Conservation (phyloP, 148 eudicot genomes). For the Nyssa sinensis region DNA sequence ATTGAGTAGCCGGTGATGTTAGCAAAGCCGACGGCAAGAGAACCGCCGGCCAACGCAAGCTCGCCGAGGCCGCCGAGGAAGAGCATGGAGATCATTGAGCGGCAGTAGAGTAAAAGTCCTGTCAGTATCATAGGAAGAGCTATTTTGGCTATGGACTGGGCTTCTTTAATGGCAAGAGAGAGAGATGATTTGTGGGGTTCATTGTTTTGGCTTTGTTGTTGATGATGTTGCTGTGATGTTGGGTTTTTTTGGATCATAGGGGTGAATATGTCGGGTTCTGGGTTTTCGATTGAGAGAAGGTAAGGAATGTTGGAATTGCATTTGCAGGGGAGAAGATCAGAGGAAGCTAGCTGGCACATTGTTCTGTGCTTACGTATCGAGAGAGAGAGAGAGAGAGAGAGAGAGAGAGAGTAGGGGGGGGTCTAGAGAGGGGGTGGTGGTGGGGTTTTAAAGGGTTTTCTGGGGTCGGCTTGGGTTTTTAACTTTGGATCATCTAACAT, state of each 20-base stretch:
- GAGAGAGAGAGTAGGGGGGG: slow-evolving; percentile 12
- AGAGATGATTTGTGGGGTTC: slow-evolving; percentile 8
- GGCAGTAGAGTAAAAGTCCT: slow-evolving; percentile 39
- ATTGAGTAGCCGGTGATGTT: slow-evolving; percentile 52
- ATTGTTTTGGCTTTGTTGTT: slow-evolving; percentile 9
- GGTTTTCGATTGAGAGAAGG: not conserved
- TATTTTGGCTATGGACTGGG: slow-evolving; percentile 33
- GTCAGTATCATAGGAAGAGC: slow-evolving; percentile 51
- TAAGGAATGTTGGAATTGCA: slow-evolving; percentile 2
- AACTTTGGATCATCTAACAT: no score
- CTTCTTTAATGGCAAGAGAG: slow-evolving; percentile 27
- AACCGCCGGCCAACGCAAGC: slow-evolving; percentile 42
- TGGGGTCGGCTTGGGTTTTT: not conserved
- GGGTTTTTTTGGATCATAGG: slow-evolving; percentile 28
- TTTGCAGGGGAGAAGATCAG: slow-evolving; percentile 14
- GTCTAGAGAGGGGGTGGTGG: not conserved
- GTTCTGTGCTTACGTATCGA: slow-evolving; percentile 3
- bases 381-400: slow-evolving; percentile 17
- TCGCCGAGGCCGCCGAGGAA: slow-evolving; percentile 41
- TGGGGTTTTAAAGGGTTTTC: not conserved
- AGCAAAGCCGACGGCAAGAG: slow-evolving; percentile 42
- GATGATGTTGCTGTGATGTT: slow-evolving; percentile 1
- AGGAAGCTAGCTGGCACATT: slow-evolving; percentile 26
- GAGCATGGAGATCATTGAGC: slow-evolving; percentile 46
- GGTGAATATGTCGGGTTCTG: slow-evolving; percentile 15